Percentiles rank a stretch among this genome's conserved stretches.
Evolutionary conservation across 108 stramenopile genomes (phyloP).

Genomic region (Cyclostephanos tholiformis): DNA sequence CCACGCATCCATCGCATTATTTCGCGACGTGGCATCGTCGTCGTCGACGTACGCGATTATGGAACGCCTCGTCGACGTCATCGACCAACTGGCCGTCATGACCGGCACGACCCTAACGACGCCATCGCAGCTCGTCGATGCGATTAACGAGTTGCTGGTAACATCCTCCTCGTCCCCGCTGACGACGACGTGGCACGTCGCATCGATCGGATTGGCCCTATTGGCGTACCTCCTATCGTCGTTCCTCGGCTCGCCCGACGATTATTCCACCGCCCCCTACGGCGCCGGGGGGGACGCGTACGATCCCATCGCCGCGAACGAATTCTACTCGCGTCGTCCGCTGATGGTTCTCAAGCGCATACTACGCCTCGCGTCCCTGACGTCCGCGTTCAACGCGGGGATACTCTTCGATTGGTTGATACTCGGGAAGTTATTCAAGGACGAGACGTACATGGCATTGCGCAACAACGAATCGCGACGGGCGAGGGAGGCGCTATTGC

Average conservation of each 20-base stretch:
- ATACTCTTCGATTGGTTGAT: conserved; percentile 79
- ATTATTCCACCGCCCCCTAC: conserved; percentile 61
- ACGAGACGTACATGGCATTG: conserved; percentile 67
- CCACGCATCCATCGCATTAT: no score
- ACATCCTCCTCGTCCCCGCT: neutral
- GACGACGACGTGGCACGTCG: conserved; percentile 47
- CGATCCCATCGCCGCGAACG: conserved; percentile 48
- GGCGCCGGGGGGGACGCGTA: conserved; percentile 63
- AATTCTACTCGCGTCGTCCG: conserved; percentile 64
- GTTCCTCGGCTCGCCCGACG: conserved; percentile 49
- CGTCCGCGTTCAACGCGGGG: conserved; percentile 65
- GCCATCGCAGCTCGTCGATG: neutral
- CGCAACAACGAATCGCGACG: conserved; percentile 69
- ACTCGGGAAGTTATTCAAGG: conserved; percentile 60
- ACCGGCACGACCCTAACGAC: no score
- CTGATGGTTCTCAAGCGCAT: conserved; percentile 63
- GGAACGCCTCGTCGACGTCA: no score
- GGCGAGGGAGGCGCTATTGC: conserved; percentile 62
- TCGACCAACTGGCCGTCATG: no score
- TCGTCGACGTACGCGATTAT: no score
- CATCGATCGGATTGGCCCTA: conserved; percentile 36
- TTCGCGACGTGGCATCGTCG: no score
- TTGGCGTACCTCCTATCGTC: conserved; percentile 20
- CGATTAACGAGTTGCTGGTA: neutral
- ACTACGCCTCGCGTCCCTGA: conserved; percentile 54